Conservation (phyloP, 805 yeast species). For the Candida loeiensis region DNA sequence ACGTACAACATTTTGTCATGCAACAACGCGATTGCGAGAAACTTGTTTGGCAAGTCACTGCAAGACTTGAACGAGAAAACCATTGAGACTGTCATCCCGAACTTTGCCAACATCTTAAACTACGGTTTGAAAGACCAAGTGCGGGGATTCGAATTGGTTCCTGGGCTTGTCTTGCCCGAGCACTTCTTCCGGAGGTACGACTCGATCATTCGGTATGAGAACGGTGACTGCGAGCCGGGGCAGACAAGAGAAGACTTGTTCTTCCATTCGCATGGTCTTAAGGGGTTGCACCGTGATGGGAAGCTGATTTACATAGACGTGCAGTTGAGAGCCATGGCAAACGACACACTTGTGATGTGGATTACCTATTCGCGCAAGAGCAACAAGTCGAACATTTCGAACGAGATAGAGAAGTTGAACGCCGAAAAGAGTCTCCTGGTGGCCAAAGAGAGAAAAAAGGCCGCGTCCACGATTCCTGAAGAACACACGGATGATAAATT, state of each 20-base stretch:
- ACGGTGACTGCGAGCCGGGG: slow-evolving; percentile 12
- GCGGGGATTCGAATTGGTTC: slow-evolving; percentile 24
- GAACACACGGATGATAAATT: background rate
- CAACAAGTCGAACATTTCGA: slow-evolving; percentile 19
- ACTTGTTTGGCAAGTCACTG: slow-evolving; percentile 68
- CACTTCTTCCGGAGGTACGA: slow-evolving; percentile 77
- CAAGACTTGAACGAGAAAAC: slow-evolving; percentile 38
- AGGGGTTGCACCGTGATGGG: slow-evolving; percentile 72
- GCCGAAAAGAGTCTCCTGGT: slow-evolving; percentile 10
- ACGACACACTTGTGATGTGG: slow-evolving; percentile 69
- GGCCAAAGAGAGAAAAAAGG: slow-evolving; percentile 1
- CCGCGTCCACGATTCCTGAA: slow-evolving; percentile 2
- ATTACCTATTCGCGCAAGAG: slow-evolving; percentile 69
- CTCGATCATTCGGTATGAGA: slow-evolving; percentile 35
- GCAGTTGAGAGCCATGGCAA: slow-evolving; percentile 68
- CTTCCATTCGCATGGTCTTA: slow-evolving; percentile 60
- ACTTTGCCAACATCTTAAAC: slow-evolving; percentile 48
- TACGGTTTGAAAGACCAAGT: slow-evolving; percentile 32
- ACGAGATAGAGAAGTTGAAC: slow-evolving; percentile 24
- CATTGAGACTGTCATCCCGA: slow-evolving; percentile 60
- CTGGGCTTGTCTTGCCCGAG: slow-evolving; percentile 85
- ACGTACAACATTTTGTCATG: slow-evolving; percentile 59
- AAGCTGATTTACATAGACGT: slow-evolving; percentile 63
- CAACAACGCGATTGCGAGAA: slow-evolving; percentile 73
- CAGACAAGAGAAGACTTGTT: slow-evolving; percentile 45